These are phyloP conservation scores for Fonsecaea pugnacius DNA, from an alignment of 2,329 filamentous ascomycete genomes.

Conservation along the genomic window DNA sequence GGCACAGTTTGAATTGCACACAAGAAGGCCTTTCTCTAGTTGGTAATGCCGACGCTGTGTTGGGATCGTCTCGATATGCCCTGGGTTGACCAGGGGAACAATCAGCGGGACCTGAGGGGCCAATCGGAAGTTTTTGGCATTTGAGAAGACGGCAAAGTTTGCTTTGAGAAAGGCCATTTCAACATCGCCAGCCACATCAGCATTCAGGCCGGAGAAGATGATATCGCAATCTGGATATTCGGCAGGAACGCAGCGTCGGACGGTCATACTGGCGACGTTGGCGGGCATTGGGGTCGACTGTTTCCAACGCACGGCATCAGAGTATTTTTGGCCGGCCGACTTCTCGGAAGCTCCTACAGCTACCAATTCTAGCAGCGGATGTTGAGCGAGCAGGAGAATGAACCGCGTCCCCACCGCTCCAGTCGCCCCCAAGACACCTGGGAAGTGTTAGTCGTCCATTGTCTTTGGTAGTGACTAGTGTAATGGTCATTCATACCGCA, in stretches of 20 bases:
- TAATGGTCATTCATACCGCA: too few species aligned
- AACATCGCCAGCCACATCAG: constrained; percentile 88
- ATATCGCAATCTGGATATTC: constrained; percentile 90
- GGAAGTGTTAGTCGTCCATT: too few species aligned
- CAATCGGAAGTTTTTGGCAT: constrained; percentile 95
- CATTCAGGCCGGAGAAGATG: constrained; percentile 89
- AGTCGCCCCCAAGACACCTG: too few species aligned
- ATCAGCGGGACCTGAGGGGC: constrained; percentile 89
- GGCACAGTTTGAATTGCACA: constrained; percentile 98
- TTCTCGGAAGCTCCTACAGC: constrained; percentile 87
- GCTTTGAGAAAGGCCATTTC: constrained; percentile 90
- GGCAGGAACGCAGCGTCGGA: constrained; percentile 80
- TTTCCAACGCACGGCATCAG: constrained; percentile 94
- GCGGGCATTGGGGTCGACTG: constrained; percentile 81
- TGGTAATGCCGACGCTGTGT: constrained; percentile 76
- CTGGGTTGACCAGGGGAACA: constrained; percentile 90
- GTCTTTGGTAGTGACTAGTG: too few species aligned
- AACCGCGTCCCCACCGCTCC: constrained; percentile 81
- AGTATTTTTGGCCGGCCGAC: constrained; percentile 91
- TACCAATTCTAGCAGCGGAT: constrained; percentile 83
- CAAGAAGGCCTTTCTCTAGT: constrained; percentile 83
- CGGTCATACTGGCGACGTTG: constrained; percentile 75
- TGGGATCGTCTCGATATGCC: constrained; percentile 84
- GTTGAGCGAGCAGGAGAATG: constrained; percentile 84
- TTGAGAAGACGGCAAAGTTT: constrained; percentile 91